phyloP scores from a whole-genome alignment of 345 rosid species.

The Clarkia xantiana region DNA sequence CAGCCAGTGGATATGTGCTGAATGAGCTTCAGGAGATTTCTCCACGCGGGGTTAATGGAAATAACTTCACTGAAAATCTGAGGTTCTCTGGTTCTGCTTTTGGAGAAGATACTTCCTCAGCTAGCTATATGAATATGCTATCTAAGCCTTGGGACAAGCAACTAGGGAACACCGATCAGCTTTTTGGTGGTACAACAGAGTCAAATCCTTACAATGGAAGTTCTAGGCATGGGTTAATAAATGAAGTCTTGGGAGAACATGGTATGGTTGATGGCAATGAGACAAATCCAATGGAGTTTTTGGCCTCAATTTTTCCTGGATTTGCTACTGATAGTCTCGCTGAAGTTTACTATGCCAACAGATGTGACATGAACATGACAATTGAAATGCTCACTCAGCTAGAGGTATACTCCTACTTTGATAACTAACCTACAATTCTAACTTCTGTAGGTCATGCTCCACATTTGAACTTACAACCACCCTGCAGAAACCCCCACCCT shows the following conservation, averaged over 20 bases:
- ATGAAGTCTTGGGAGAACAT: constrained; percentile 45
- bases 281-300: constrained; percentile 60
- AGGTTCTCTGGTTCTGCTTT: constrained; percentile 35
- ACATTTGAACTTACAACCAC: no score
- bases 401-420: constrained; percentile 40
- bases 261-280: constrained; percentile 40
- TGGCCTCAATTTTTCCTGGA: constrained; percentile 87
- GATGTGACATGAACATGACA: constrained; percentile 76
- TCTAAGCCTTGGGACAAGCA: constrained; percentile 77
- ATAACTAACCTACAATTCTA: no score
- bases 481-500: no score
- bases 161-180: constrained; percentile 36
- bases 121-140: constrained; percentile 30
- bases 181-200: constrained; percentile 43
- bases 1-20: constrained; percentile 34
- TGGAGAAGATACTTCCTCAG: constrained; percentile 41
- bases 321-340: constrained; percentile 92
- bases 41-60: constrained; percentile 42
- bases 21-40: constrained; percentile 37
- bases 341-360: constrained; percentile 84
- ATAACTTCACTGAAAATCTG: constrained; percentile 39
- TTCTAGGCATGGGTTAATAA: constrained; percentile 26
- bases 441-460: no score
- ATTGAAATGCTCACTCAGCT: constrained; percentile 97
- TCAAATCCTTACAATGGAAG: constrained; percentile 35